Conservation (phyloP, 2,329 filamentous ascomycete species). For the Plenodomus lindquistii region DNA sequence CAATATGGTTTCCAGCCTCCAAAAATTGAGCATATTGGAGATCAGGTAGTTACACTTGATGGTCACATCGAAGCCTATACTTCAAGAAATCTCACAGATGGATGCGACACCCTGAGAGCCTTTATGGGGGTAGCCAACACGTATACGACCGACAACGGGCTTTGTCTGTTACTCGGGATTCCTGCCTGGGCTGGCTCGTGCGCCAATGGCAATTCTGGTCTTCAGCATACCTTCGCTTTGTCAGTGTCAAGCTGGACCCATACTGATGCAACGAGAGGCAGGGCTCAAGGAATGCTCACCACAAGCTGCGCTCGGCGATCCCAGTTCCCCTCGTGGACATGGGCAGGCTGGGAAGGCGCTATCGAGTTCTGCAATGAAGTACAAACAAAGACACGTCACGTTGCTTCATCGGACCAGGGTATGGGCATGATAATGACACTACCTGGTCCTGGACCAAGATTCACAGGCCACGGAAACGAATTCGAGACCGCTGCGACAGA, state of each 20-base stretch:
- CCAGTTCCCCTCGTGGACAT: constrained; percentile 3
- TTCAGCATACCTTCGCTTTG: constrained; percentile 3
- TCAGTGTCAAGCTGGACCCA: constrained; percentile 2
- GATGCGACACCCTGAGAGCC: not conserved
- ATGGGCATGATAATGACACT: not conserved
- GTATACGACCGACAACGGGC: constrained; percentile 1
- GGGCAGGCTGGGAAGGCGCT: constrained; percentile 4
- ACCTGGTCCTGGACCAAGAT: not conserved
- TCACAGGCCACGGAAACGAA: not conserved
- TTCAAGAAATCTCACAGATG: not conserved
- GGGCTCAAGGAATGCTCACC: not conserved
- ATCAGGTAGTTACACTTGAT: constrained; percentile 1
- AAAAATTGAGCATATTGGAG: not conserved
- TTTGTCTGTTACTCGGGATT: constrained; percentile 2
- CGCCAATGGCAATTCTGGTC: constrained; percentile 1
- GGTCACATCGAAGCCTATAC: constrained; percentile 2
- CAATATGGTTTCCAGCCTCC: constrained; percentile 1
- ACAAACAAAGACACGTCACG: not conserved
- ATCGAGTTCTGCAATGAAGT: constrained; percentile 1
- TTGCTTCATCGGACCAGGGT: not conserved
- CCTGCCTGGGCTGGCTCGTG: constrained; percentile 2
- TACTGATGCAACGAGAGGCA: not conserved
- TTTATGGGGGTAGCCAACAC: constrained; percentile 4
- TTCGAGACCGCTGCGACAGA: not conserved
- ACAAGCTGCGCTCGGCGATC: not conserved